Evolutionary conservation across 495 filamentous ascomycete species (phyloP).

Genomic region (Aspergillus incahuasiensis): DNA sequence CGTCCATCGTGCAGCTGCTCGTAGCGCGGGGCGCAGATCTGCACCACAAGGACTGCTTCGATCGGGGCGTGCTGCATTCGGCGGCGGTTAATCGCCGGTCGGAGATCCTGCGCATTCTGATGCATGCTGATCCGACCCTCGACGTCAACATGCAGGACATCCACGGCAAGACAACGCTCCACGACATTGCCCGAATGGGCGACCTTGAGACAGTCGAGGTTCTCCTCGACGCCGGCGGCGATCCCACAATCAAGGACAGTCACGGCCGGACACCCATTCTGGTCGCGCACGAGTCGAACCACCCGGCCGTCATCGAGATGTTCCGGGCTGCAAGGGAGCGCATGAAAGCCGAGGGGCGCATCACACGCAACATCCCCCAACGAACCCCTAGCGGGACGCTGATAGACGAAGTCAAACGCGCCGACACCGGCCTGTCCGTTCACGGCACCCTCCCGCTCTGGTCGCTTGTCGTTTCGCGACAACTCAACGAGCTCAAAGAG

Average conservation of each 20-base stretch:
- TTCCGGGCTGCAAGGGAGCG: neutral
- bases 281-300: slow-evolving; percentile 3
- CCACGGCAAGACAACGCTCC: slow-evolving; percentile 6
- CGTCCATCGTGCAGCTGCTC: slow-evolving; percentile 3
- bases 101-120: slow-evolving; percentile 1
- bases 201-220: neutral
- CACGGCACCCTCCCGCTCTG: slow-evolving; percentile 3
- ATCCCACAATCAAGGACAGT: slow-evolving; percentile 8
- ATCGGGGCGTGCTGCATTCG: neutral
- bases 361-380: neutral
- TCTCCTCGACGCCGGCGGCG: slow-evolving; percentile 4
- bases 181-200: neutral
- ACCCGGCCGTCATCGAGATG: neutral
- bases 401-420: neutral
- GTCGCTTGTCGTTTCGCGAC: neutral
- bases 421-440: neutral
- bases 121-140: neutral
- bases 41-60: slow-evolving; percentile 11
- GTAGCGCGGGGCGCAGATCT: neutral
- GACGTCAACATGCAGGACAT: slow-evolving; percentile 9
- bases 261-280: slow-evolving; percentile 8
- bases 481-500: neutral
- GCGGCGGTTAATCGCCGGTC: slow-evolving; percentile 2
- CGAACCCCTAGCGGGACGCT: neutral
- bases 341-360: neutral